A percentile compares a stretch with the other conserved stretches of the same genome.
phyloP scores from a whole-genome alignment of 331 rosid genomes.

The Spiraea crenata region DNA sequence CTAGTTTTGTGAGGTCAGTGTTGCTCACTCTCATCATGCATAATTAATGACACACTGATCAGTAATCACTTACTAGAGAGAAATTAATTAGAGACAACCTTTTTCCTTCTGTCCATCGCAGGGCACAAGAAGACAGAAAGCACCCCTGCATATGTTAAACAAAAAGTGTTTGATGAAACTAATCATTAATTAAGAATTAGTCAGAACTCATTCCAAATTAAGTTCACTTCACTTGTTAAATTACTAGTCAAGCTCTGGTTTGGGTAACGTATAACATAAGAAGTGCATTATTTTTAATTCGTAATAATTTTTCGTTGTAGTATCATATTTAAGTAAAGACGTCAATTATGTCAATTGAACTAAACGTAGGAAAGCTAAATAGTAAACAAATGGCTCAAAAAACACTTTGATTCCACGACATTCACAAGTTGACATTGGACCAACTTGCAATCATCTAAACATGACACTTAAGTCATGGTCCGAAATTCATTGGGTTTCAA shows the following conservation, averaged over 20 bases:
- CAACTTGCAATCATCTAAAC: neutral
- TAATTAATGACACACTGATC: neutral
- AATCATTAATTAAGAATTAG: neutral
- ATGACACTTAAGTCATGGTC: slow-evolving; percentile 7
- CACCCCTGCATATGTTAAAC: neutral
- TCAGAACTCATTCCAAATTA: too few species aligned
- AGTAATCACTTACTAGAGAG: neutral
- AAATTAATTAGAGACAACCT: neutral
- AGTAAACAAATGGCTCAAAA: neutral
- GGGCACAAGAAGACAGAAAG: neutral
- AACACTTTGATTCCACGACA: too few species aligned
- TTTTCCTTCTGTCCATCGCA: neutral
- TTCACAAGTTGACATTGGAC: neutral
- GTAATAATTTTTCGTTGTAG: too few species aligned
- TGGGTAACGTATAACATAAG: too few species aligned
- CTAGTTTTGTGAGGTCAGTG: neutral
- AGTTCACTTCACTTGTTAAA: too few species aligned
- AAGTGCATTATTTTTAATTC: too few species aligned
- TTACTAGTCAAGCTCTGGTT: too few species aligned
- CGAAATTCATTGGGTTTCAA: neutral
- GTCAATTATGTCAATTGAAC: too few species aligned
- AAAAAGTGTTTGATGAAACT: neutral
- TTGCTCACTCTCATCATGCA: too few species aligned
- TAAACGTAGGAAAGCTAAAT: neutral
- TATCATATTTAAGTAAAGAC: too few species aligned